phyloP scores from a whole-genome alignment of 192 early-diverging fungal genomes.

The Backusella tuberculispora region DNA sequence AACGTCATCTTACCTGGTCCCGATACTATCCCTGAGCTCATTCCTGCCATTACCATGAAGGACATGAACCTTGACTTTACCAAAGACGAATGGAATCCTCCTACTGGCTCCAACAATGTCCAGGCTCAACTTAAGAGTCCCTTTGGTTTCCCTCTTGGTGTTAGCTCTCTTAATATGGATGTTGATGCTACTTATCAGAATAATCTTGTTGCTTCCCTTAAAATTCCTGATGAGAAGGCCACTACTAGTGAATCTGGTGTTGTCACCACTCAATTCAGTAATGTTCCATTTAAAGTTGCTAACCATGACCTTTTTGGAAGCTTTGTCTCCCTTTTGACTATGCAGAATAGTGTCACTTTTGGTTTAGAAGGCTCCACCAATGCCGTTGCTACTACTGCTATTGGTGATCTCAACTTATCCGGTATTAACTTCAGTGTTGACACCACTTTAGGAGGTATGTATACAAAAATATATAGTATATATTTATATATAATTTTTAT shows the following conservation, averaged over 20 bases:
- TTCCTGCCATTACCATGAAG: conserved; percentile 42
- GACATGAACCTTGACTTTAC: conserved; percentile 54
- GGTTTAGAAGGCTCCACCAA: conserved; percentile 37
- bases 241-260: conserved; percentile 27
- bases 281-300: conserved; percentile 39
- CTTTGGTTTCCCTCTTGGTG: conserved; percentile 45
- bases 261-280: conserved; percentile 30
- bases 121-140: conserved; percentile 43
- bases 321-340: conserved; percentile 38
- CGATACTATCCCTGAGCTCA: conserved; percentile 42
- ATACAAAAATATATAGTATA: not conserved
- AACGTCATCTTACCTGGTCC: conserved; percentile 40
- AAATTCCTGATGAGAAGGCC: conserved; percentile 33
- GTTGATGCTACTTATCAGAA: conserved; percentile 34
- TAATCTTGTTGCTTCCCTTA: conserved; percentile 32
- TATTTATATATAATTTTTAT: not conserved
- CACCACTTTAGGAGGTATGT: conserved; percentile 40
- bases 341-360: conserved; percentile 23
- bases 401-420: conserved; percentile 46
- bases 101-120: conserved; percentile 44
- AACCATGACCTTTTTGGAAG: conserved; percentile 26
- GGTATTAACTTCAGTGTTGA: conserved; percentile 46
- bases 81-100: conserved; percentile 49
- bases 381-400: conserved; percentile 32
- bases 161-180: conserved; percentile 31